Base-by-base conservation (phyloP, 2,329 filamentous ascomycete species). In the Emergomyces pasteurianus region DNA sequence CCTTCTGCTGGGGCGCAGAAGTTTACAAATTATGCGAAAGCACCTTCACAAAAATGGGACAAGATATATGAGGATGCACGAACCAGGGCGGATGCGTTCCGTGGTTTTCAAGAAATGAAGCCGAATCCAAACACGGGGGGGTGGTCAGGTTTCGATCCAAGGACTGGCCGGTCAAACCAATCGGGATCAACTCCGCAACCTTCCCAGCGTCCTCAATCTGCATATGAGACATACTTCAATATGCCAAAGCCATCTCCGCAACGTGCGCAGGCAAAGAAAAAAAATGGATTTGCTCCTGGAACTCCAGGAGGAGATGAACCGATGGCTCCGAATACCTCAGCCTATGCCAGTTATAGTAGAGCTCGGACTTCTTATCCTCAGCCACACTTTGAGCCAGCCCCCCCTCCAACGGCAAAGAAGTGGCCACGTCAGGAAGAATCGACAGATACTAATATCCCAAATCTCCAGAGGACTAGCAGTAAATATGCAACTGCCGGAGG, bases 301-400 rank as follows among this genome's bases (percentile, higher is more conserved):
- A 77, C 77, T 7, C 77, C 81, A 38, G 82, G 80, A n/a, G 81
- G 78, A 42, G 83, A 86, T 67, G 83, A 86, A 65, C 77, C 81
- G 42, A 81, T 81, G 69, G 82, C 82, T 26, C 69, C 72, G 21
- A 78, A 78, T 61, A 80, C 79, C 14, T 79, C 80, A 2, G 78
- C 80, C n/a, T 81, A 80, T 65, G 72, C 70, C 23, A 76, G 69
- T 59, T 67, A 70, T 5, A 67, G 66, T 28, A 69, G 72, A 43
- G 66, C 77, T 60, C 75, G 70, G 63, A 65, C 65, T 28, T 66
- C 73, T 42, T 73, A 74, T 63, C 58, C 65, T 38, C 68, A 74
- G 43, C 68, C 69, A 6, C 69, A 70, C 16, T 76, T 74, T 60
- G 71, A 73, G 14, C 67, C 75, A 50, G 72, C 69, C 3, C 73